A percentile compares a stretch with the other conserved stretches of the same genome.
phyloP scores from a whole-genome alignment of 2,329 filamentous ascomycete genomes.

The Fusarium sp. region DNA sequence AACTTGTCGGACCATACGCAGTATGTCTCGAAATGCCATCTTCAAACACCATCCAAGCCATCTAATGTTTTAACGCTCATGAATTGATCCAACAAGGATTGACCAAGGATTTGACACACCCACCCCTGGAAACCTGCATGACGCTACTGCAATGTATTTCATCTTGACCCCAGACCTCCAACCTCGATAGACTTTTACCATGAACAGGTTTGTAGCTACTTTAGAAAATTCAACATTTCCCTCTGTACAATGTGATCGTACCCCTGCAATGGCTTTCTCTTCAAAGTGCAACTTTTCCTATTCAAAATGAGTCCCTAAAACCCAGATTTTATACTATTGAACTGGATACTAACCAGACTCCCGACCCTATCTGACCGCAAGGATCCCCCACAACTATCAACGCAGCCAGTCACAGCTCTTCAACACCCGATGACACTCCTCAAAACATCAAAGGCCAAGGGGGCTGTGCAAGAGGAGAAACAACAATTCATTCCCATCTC shows the following conservation, averaged over 20 bases:
- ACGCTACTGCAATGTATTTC: constrained; percentile 43
- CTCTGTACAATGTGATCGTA: not conserved
- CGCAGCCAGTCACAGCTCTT: constrained; percentile 34
- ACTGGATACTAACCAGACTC: not conserved
- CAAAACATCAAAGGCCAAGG: constrained; percentile 26
- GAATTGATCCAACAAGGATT: constrained; percentile 4
- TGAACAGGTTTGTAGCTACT: not conserved
- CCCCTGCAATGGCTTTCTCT: too few relatives aligned
- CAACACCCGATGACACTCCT: constrained; percentile 27
- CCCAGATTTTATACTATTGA: not conserved
- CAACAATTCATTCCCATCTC: constrained; percentile 17
- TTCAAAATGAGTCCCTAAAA: not conserved
- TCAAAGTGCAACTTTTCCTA: not conserved
- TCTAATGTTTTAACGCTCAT: constrained; percentile 30
- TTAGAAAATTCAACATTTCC: not conserved
- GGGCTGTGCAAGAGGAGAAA: constrained; percentile 41
- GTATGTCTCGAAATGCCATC: constrained; percentile 28
- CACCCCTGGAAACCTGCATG: constrained; percentile 43
- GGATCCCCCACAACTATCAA: constrained; percentile 32
- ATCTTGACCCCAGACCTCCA: constrained; percentile 29
- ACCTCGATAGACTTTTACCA: constrained; percentile 18
- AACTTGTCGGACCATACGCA: not conserved
- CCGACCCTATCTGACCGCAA: constrained; percentile 12
- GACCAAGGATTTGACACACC: constrained; percentile 21
- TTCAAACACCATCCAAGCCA: constrained; percentile 33